Conservation (phyloP, 2,329 filamentous ascomycete genomes). For the Ceratocystis variospora region DNA sequence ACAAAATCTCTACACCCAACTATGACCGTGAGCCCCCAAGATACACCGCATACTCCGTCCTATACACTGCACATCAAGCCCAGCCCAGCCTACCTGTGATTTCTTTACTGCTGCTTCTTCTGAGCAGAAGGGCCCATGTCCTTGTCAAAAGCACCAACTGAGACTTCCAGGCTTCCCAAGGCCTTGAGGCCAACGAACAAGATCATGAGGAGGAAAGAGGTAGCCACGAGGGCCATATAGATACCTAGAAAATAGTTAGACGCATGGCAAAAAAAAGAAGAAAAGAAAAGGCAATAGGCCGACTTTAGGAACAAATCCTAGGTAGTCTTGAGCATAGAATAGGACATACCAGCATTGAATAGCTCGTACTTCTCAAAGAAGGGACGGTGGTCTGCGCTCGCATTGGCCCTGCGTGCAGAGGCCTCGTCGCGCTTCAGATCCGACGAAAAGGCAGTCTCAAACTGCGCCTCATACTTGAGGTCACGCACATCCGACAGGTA, state of each 20-base stretch:
- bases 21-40: not conserved
- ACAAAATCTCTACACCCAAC: not conserved
- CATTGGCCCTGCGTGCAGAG: conserved; percentile 30
- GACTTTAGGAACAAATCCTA: too few relatives aligned
- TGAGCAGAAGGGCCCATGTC: conserved; percentile 81
- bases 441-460: conserved; percentile 24
- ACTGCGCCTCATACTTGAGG: conserved; percentile 19
- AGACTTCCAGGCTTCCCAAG: conserved; percentile 68
- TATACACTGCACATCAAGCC: not conserved
- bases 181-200: conserved; percentile 65
- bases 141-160: conserved; percentile 92
- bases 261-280: not conserved
- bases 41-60: not conserved
- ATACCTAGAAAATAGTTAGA: conserved; percentile 44
- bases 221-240: conserved; percentile 69
- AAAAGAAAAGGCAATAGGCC: not conserved
- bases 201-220: conserved; percentile 60
- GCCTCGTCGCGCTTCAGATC: conserved; percentile 54
- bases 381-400: conserved; percentile 32
- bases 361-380: conserved; percentile 92
- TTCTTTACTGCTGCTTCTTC: conserved; percentile 46
- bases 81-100: not conserved
- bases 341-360: conserved; percentile 63
- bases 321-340: not conserved
- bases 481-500: conserved; percentile 48